Base-by-base conservation (phyloP, 805 yeast species). In the Cyberlindnera xylosilytica region DNA sequence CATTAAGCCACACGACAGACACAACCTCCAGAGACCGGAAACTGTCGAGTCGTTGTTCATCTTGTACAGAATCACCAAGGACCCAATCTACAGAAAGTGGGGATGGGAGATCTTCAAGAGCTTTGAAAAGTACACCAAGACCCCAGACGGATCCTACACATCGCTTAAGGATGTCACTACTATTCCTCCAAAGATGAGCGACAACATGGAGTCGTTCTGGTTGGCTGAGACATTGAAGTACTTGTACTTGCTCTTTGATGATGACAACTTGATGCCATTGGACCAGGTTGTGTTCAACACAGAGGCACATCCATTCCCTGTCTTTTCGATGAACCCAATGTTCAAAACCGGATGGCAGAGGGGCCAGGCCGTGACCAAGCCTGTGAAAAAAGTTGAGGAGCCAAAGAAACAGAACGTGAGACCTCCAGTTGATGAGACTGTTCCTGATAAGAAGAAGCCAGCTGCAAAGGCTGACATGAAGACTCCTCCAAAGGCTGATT, bases 231-330 rank as follows among this genome's bases (percentile, higher is more conserved):
- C 97, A 4, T 73, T 90, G 59, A 90, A 90, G 63, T 90, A 89
- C 63, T 69, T 89, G 31, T 87, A 87, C 56, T 64, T 87, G 43
- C 66, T 88, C 49, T 88, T 88, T 64, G 93, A 86, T 50, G 80
- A 79, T 52, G 71, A 72, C 15, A 69, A 74, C 48, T 72, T 78
- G 42, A 64, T 85, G 49, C 88, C 90, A 23, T 66, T 89, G 52
- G 77, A 76, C 36, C 65, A 80, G 44, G 74, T 81, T 41, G 88
- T 90, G 6, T 87, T 87, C 70, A 90, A 87, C 65, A 88, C 97
- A 2, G 97, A 89, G 59, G 97, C 95, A 0, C 97, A 89, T 61
- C 93, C 96, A 28, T 78, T 89, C 64, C 97, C 97, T n/a, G 72
- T 68, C 30, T 76, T 87, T 45, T 74, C 73, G 20, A 63, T 72